Base-by-base conservation (phyloP, 257 asterid genomes). In the Scutellaria baicalensis region DNA sequence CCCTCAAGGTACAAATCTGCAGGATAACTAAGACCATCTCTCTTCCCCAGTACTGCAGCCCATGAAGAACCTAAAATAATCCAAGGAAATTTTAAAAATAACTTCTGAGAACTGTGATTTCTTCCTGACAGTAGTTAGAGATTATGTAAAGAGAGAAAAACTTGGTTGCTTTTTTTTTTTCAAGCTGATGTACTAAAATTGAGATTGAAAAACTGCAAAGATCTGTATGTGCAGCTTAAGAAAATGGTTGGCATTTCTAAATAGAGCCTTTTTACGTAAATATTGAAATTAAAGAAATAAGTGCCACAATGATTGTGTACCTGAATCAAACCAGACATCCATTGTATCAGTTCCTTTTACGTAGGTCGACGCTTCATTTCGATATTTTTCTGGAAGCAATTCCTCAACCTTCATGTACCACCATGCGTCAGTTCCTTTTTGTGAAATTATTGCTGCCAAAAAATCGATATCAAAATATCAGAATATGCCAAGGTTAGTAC, bases 261-360 rank as follows among this genome's bases (percentile, higher is more conserved):
- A 27, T 27, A 38, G 47, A 33, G 64, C 64, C 43, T 43, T 33
- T 51, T 44, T 13, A 65, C 52, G 43, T 49, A 48, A 33, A 39
- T 23, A 49, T 55, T 54, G 21, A 49, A 13, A 69, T 48, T 4
- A 31, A 13, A 68, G 11, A 66, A 57, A 57, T 20, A 59, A 63
- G 61, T 52, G 39, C 71, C 8, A 72, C 23, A 57, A 6, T 40
- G 13, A 55, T 52, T 23, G 59, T 55, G 42, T 80, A 93, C 99
- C 99, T 56, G 99, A 93, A 82, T 93, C 99, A 81, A 93, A 93
- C 99, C 99, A 93, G 59, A 93, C 99, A 84, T 93, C 97, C 99
- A 93, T 93, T 12, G 97, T 93, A 72, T 93, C 99, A 3, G 90
- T 86, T 76, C 99, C 99, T 78, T 89, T 93, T 65, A 76, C 81